phyloP scores from a whole-genome alignment of 139 green algal species.

The Deuterostichococcus epilithicus region DNA sequence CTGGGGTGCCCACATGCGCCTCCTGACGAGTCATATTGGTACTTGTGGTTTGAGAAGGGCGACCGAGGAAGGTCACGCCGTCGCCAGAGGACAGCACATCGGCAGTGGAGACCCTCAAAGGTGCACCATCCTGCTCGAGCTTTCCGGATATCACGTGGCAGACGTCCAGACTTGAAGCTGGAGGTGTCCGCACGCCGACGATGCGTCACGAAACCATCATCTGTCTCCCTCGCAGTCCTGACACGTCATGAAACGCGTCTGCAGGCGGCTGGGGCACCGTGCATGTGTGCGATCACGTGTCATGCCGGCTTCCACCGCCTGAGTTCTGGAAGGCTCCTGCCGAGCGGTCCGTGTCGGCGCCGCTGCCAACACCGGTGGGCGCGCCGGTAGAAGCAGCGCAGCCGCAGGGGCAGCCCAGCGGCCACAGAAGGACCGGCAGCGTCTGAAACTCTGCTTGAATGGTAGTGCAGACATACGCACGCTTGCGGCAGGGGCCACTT shows the following conservation, averaged over 20 bases:
- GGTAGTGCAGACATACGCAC: too few species aligned
- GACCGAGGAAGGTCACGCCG: neutral
- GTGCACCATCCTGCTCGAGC: neutral
- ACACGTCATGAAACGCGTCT: neutral
- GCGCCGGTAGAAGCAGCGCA: too few species aligned
- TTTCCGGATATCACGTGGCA: too few species aligned
- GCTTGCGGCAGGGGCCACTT: too few species aligned
- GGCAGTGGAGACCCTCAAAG: neutral
- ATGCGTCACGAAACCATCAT: neutral
- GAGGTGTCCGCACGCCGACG: too few species aligned
- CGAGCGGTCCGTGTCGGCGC: neutral
- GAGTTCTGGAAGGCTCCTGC: neutral
- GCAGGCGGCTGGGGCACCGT: constrained; percentile 16
- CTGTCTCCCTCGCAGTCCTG: neutral
- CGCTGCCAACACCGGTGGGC: neutral
- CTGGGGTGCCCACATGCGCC: too few species aligned
- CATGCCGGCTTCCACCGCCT: constrained; percentile 46
- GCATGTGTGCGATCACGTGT: constrained; percentile 58
- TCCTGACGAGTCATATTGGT: too few species aligned
- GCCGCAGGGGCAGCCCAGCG: too few species aligned
- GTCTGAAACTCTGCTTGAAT: too few species aligned
- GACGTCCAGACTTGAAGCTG: neutral
- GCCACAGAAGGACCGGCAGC: too few species aligned
- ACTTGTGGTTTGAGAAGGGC: neutral
- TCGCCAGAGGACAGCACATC: neutral